Evolutionary conservation across 2,329 filamentous ascomycete species (phyloP), one percentile per base, ranked within the genome.

Genomic region (Fusarium anguioides): DNA sequence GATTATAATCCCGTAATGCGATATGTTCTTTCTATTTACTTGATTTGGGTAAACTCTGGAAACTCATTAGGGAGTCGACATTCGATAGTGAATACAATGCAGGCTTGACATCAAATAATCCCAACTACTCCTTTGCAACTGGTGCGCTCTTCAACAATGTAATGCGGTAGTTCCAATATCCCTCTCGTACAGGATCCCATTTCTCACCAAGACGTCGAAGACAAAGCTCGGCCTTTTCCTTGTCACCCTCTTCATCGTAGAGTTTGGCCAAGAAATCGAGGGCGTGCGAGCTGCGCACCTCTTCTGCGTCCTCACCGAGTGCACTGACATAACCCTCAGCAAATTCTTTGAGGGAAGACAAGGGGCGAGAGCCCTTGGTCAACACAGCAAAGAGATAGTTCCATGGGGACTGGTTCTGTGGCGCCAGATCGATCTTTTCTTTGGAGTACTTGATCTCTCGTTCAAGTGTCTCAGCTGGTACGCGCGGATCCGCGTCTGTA

Each of bases 321-420:
- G 78, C 78, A 20, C 77, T 83, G 5, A 86, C 83, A 67, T 89
- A 88, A 51, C 81, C 77, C 60, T 77, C 77, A 1, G 81, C 82
- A 72, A 88, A 89, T 17, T 74, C 81, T 60, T 82, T 80, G 8
- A 84, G 77, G 2, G 75, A 78, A 3, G 68, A 76, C 26, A 89
- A 73, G 46, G 78, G 72, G 27, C 89, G 77, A 0, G 84, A 88
- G 2, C 87, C 88, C 73, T 93, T 91, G 59, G 84, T 84, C 60
- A 96, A 77, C 44, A 93, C 88, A 5, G 92, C 96, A 29, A 89
- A 84, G 15, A 97, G 82, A 78, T 97, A 99, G 78, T 94, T 96
- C 96, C 96, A 99, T 3, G 94, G 87, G 70, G 92, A 95, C 77
- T 94, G 92, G 78, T 98, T 99, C 84, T 98, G 94, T 42, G 96